Conservation (phyloP, 352 stramenopile species). For the Pythium angustatum region DNA sequence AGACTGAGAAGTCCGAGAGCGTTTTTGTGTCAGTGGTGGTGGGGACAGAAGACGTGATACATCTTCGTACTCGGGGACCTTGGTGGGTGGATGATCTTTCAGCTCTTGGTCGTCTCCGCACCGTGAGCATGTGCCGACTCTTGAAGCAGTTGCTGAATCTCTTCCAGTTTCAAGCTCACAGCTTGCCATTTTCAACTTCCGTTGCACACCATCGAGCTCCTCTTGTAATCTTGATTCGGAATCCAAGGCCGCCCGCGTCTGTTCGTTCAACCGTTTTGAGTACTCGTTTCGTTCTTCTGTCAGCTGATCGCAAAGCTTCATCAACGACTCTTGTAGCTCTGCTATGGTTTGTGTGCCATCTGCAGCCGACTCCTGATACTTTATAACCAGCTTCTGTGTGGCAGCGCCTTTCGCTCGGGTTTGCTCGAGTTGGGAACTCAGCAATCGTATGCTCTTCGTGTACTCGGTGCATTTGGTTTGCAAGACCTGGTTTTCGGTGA, state of each 20-base stretch:
- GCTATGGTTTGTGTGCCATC: conserved; percentile 46
- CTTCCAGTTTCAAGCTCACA: not conserved
- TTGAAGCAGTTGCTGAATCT: not conserved
- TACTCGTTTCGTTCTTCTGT: conserved; percentile 30
- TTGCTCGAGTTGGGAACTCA: conserved; percentile 11
- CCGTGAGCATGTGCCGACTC: not conserved
- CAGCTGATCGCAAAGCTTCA: conserved; percentile 36
- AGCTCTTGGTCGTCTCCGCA: too few relatives aligned
- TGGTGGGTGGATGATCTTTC: not conserved
- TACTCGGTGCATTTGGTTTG: conserved; percentile 22
- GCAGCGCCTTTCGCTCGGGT: not conserved
- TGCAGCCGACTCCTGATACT: conserved; percentile 38
- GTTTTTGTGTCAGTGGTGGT: not conserved
- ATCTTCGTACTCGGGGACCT: not conserved
- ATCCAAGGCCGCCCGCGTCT: not conserved
- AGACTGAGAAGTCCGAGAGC: not conserved
- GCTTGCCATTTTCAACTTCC: not conserved
- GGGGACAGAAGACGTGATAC: not conserved
- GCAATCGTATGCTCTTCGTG: conserved; percentile 9
- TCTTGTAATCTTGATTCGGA: not conserved
- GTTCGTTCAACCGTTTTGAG: conserved; percentile 7
- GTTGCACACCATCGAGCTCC: not conserved
- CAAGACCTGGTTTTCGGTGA: conserved; percentile 9
- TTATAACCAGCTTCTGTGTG: conserved; percentile 27
- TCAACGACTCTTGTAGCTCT: conserved; percentile 40